These are phyloP conservation scores for Fusarium foetens DNA, from an alignment of 2,329 filamentous ascomycete species.

Conservation along the genomic window DNA sequence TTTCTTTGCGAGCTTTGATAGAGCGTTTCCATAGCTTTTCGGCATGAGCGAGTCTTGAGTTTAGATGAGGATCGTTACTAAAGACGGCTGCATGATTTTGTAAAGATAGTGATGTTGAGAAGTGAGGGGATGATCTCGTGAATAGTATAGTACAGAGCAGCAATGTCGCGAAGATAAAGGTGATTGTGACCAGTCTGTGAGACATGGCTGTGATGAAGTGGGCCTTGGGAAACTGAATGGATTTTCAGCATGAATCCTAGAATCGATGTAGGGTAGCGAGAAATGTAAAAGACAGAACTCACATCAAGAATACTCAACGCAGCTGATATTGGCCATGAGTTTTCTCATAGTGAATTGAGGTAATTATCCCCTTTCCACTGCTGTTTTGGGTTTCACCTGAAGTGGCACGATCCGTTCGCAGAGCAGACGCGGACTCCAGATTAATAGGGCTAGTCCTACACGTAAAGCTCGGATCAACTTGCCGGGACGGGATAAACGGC, in stretches of 20 bases:
- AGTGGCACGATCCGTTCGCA: neutral
- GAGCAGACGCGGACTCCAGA: neutral
- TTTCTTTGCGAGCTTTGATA: neutral
- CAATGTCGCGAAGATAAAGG: neutral
- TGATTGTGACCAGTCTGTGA: neutral
- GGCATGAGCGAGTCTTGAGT: neutral
- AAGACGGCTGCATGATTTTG: neutral
- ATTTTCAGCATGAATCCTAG: neutral
- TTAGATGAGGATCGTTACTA: neutral
- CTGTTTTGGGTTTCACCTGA: neutral
- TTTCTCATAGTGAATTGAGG: neutral
- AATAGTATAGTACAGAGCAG: neutral
- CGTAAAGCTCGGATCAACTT: neutral
- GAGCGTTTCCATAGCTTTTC: neutral
- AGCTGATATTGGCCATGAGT: accelerated
- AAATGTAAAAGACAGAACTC: neutral
- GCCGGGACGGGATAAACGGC: neutral
- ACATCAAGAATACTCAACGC: accelerated
- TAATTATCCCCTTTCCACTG: neutral
- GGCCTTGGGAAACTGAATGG: too few relatives aligned
- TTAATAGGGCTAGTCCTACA: neutral
- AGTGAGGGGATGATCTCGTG: neutral
- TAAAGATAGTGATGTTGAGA: accelerated
- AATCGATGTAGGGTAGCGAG: neutral
- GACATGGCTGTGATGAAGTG: neutral